Conservation (phyloP, 371 early-diverging fungal species). For the Mortierella sp. region DNA sequence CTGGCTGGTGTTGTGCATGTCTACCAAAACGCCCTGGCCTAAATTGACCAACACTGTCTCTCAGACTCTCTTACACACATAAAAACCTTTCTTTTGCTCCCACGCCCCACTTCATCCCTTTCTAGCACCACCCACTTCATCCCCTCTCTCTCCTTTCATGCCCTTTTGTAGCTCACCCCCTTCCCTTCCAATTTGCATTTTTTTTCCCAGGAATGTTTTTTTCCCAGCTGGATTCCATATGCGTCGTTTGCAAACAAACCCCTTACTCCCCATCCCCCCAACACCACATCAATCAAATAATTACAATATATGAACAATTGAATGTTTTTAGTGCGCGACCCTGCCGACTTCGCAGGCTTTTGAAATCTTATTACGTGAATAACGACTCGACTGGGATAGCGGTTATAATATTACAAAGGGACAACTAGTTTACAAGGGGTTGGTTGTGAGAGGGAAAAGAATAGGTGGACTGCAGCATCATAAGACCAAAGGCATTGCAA, state of each 20-base stretch:
- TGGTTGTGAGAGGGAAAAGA: not conserved
- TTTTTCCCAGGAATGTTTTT: slow-evolving; percentile 7
- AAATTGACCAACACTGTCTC: not conserved
- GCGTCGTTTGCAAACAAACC: no score
- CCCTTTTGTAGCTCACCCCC: not conserved
- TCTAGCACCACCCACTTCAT: not conserved
- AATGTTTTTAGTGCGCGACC: not conserved
- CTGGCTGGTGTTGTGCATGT: slow-evolving; percentile 48
- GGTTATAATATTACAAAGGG: not conserved
- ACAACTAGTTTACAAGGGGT: not conserved
- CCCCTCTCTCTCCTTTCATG: not conserved
- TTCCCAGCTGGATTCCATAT: not conserved
- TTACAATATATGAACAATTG: not conserved
- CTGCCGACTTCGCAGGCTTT: not conserved
- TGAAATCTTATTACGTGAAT: not conserved
- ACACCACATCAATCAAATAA: not conserved
- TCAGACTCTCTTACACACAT: not conserved
- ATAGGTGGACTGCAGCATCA: not conserved
- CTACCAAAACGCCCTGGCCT: slow-evolving; percentile 34
- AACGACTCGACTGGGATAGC: not conserved
- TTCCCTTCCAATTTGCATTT: not conserved
- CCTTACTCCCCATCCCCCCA: not conserved
- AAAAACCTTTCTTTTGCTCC: not conserved
- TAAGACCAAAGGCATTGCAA: no score
- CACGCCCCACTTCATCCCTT: not conserved